Evolutionary conservation across 2,329 filamentous ascomycete species (phyloP), one percentile per base, ranked within the genome.

Genomic region (Colletotrichum sp.): DNA sequence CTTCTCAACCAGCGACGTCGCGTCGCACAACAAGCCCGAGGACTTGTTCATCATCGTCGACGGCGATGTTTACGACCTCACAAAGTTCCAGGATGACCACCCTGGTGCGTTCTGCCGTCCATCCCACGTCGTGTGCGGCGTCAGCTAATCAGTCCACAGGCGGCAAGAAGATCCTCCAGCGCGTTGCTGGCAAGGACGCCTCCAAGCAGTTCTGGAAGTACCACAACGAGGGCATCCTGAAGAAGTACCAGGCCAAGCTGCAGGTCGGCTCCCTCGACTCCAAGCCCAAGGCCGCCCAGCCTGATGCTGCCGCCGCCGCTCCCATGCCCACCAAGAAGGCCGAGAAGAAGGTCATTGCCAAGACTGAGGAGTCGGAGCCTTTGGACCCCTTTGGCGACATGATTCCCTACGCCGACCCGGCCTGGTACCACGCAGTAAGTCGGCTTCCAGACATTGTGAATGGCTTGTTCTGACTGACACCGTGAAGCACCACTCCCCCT

Each of bases 21-120:
- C 96, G 83, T 92, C 94, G 87, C 96, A 99, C 87, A 98, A 95
- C 90, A 98, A 96, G 88, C 86, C 93, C 62, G 92, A 95, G 82
- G 93, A 93, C 83, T 90, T 98, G 77, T 99, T 93, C 92, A 95
- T 99, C 82, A 92, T 98, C 79, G 93, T 99, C 79, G 96, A 99
- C 80, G 94, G 96, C 81, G 96, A 99, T 86, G 96, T 99, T 80
- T 99, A 98, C 86, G 96, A 99, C 83, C 85, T 99, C 81, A 98
- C 96, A 80, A 96, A 93, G 82, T 96, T 96, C 85, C 94, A 95
- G 84, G 93, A 96, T 76, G 94, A 96, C 79, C 95, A 96, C 85
- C 95, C 95, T 84, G 95, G 95, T 91, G 88, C 88, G 87, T 81
- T 49, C 13, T 49, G 39, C 5, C 59, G 15, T 55, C 30, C 32